Base-by-base conservation (phyloP, 306 rosid species). In the Fragaria vesca region DNA sequence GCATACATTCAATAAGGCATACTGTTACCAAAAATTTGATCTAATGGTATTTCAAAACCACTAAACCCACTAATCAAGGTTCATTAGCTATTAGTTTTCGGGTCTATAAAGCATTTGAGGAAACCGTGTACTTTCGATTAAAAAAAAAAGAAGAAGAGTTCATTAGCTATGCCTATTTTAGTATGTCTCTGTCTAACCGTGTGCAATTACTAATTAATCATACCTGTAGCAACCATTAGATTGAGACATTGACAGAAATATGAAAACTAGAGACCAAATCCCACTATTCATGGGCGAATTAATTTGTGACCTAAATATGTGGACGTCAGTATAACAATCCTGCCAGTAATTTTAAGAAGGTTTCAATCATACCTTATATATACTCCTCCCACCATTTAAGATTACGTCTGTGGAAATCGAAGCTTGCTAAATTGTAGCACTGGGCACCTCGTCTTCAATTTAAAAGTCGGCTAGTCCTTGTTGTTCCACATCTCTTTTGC, bases 201-300 rank as follows among this genome's bases (percentile, higher is more conserved):
- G 32, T 54, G 60, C 62, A 30, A 71, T 71, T 52, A 50, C 63
- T 18, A 72, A 54, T 12, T 18, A 72, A 54, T 12, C 60, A 40
- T 18, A 15, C 18, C 28, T 38, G 50, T 15, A 78, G 51, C 26
- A 40, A 69, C 28, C 20, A 78, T 26, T 17, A 7, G 55, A 51
- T 34, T 66, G 52, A 76, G 66, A 77, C n/a, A 42, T 17, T 8
- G 69, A 55, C 16, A 69, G 55, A 43, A 10, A 42, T 26, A 45
- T 8, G 36, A 12, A 69, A 24, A 26, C 55, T 1, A 80, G 50
- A 81, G 82, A 79, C 89, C 85, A 28, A 62, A 81, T 84, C 81
- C 89, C 89, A 52, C 5, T 26, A 79, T 76, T 55, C 71, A 79
- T 62, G 90, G 88, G 58, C 28, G 57, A 69, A 1, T 46, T 65